Base-by-base conservation (phyloP, 495 filamentous ascomycete species). In the Hypoxylon lenormandii region DNA sequence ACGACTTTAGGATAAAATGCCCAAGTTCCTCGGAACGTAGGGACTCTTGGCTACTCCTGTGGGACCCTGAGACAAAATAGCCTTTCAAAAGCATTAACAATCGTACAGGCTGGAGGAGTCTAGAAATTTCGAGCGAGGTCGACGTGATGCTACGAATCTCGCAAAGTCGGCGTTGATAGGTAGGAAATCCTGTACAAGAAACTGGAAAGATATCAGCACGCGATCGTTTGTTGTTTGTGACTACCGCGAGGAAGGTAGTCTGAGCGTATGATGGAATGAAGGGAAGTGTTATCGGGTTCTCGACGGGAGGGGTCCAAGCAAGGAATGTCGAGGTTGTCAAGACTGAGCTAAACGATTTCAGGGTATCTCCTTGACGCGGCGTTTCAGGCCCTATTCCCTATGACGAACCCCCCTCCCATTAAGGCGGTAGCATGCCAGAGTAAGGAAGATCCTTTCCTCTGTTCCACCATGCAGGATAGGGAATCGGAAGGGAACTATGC, bases 351-450 rank as follows among this genome's bases (percentile, higher is more conserved):
- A 60, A 56, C 64, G 37, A 55, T 56, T 70, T 36, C 47, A 49
- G 57, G 62, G 45, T 86, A 82, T n/a, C 82, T 87, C 15, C 87
- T 89, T 75, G 89, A 92, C 64, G 90, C 88, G 33, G 89, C 92
- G 74, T 91, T 91, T 67, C 90, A 91, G 68, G 88, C 89, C 42
- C 79, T 91, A 40, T 91, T 89, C 88, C 87, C 88, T 19, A 90
- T 92, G 86, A 84, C 89, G 42, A 90, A 86, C 1, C 83, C n/a
- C 87, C 26, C 50, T 70, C 47, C 62, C 50, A 37, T 43, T 47
- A 53, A 59, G 66, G 56, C 79, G 66, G 79, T 62, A 64, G 51
- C 51, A 65, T 72, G n/a, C 45, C 54, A 57, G 47, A 62, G 62
- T 52, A 62, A 48, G 61, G 58, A 62, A 69, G 64, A 72, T 74